phyloP scores from a whole-genome alignment of 129 eudicot species.

The Chrysanthemum makinoi region DNA sequence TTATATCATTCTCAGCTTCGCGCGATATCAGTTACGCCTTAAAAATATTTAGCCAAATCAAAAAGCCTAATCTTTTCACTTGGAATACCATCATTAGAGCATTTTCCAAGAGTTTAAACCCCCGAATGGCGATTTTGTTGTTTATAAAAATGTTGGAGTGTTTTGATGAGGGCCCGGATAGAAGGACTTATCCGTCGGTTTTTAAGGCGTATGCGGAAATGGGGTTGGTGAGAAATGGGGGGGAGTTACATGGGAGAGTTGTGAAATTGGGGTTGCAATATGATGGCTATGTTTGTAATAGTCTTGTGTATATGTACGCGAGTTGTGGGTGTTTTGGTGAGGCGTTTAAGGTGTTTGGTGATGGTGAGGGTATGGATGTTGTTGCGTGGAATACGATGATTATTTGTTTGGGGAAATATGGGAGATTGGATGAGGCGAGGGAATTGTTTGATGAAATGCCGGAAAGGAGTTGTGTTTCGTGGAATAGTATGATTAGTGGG shows the following conservation, averaged over 20 bases:
- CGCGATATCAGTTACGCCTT: slow-evolving; percentile 52
- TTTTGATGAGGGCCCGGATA: slow-evolving; percentile 39
- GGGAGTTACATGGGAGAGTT: slow-evolving; percentile 72
- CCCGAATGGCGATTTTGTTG: slow-evolving; percentile 45
- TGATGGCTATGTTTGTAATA: slow-evolving; percentile 58
- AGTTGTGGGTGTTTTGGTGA: slow-evolving; percentile 54
- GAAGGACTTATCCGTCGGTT: slow-evolving; percentile 73
- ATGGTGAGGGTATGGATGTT: slow-evolving; percentile 40
- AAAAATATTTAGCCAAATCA: slow-evolving; percentile 42
- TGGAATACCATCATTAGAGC: slow-evolving; percentile 79
- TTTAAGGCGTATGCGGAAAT: slow-evolving; percentile 65
- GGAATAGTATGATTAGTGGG: slow-evolving; percentile 82
- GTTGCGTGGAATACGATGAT: slow-evolving; percentile 71
- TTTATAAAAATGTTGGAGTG: slow-evolving; percentile 46
- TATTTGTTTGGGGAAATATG: slow-evolving; percentile 44
- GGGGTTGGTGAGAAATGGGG: slow-evolving; percentile 49
- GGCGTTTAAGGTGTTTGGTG: slow-evolving; percentile 50
- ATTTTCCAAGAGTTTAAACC: slow-evolving; percentile 57
- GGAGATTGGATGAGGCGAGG: slow-evolving; percentile 44
- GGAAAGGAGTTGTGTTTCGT: slow-evolving; percentile 45
- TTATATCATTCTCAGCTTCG: slow-evolving; percentile 56
- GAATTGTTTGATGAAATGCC: slow-evolving; percentile 55
- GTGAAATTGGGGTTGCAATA: slow-evolving; percentile 48
- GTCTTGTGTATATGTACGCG: slow-evolving; percentile 61
- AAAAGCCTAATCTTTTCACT: slow-evolving; percentile 41